Evolutionary conservation across 2,329 filamentous ascomycete genomes (phyloP).

Genomic region (Aureobasidium pullulans): DNA sequence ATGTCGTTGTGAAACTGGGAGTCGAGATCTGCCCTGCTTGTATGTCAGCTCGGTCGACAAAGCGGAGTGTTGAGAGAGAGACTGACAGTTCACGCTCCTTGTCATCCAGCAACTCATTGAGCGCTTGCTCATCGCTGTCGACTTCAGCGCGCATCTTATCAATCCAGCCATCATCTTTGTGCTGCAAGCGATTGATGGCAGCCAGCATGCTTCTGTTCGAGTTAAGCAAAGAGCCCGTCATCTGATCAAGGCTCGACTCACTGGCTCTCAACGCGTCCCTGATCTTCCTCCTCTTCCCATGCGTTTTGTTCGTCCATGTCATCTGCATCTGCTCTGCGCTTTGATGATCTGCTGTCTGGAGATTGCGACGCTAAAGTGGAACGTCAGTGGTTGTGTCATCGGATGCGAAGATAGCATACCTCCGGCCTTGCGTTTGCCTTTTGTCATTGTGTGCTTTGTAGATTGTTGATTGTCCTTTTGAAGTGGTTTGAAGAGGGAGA

Average conservation of each 20-base stretch:
- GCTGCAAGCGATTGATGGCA: background rate
- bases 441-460: background rate
- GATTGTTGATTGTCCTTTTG: background rate
- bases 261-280: constrained; percentile 16
- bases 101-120: constrained; percentile 6
- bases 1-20: constrained; percentile 3
- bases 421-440: constrained; percentile 9
- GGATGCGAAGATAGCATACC: background rate
- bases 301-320: background rate
- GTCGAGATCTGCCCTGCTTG: constrained; percentile 28
- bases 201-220: background rate
- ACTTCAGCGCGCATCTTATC: background rate
- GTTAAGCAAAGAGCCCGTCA: background rate
- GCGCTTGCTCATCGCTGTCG: background rate
- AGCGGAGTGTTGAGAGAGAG: constrained; percentile 28
- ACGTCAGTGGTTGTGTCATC: background rate
- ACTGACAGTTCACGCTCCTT: constrained; percentile 15
- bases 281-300: constrained; percentile 4
- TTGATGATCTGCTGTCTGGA: background rate
- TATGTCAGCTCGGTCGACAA: constrained; percentile 21
- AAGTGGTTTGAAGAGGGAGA: too few species aligned
- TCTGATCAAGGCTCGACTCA: background rate
- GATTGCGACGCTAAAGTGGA: background rate
- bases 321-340: background rate
- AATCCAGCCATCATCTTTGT: constrained; percentile 11